These are phyloP conservation scores for Extremus antarcticus DNA, from an alignment of 495 filamentous ascomycete genomes.

Conservation along the genomic window DNA sequence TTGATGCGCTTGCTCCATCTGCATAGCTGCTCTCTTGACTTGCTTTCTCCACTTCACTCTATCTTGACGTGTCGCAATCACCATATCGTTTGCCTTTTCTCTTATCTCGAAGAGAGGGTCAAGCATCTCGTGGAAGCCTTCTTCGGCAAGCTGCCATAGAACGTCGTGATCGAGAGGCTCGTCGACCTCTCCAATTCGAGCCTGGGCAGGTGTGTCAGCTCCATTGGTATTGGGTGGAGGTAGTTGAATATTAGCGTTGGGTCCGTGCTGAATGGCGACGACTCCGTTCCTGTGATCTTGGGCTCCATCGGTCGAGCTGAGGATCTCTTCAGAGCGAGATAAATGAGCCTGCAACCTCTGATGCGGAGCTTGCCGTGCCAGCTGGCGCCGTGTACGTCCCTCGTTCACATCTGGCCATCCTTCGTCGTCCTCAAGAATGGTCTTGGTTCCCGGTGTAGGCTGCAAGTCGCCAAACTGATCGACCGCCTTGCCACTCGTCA, in stretches of 20 bases:
- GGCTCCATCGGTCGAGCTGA: constrained; percentile 59
- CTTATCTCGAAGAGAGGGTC: constrained; percentile 71
- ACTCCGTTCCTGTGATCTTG: background rate
- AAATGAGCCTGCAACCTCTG: constrained; percentile 59
- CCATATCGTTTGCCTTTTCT: constrained; percentile 66
- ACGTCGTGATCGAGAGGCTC: constrained; percentile 43
- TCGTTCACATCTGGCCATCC: constrained; percentile 2
- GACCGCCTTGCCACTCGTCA: constrained; percentile 10
- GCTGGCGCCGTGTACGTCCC: constrained; percentile 8
- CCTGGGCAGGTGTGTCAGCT: background rate
- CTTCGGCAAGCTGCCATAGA: constrained; percentile 78
- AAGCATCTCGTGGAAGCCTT: constrained; percentile 84
- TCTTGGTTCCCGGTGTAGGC: constrained; percentile 7
- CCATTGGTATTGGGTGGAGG: background rate
- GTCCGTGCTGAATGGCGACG: constrained; percentile 26
- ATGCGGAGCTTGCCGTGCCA: constrained; percentile 45
- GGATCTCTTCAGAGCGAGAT: constrained; percentile 46
- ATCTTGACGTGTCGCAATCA: constrained; percentile 48
- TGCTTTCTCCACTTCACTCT: constrained; percentile 44
- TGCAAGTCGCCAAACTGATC: constrained; percentile 13
- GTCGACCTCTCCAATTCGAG: background rate
- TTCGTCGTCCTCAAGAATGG: constrained; percentile 12
- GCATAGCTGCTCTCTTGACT: constrained; percentile 13
- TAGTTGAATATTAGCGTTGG: background rate
- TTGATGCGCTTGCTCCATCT: constrained; percentile 3